phyloP scores from a whole-genome alignment of 352 stramenopile species.

The Poterioochromonas sp. region DNA sequence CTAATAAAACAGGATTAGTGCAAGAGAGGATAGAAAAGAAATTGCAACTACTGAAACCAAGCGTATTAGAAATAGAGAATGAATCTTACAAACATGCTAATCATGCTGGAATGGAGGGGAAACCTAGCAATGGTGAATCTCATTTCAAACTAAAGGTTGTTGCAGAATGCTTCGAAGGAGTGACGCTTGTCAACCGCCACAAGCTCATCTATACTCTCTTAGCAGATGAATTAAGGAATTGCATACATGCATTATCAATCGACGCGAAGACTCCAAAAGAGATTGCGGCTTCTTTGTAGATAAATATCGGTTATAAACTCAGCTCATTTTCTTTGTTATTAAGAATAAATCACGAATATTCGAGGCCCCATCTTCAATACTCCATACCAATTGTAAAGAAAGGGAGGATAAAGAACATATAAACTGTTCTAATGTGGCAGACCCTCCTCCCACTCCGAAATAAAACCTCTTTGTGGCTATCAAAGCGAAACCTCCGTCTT shows the following conservation, averaged over 20 bases:
- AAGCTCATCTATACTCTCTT: slow-evolving; percentile 45
- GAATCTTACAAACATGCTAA: slow-evolving; percentile 37
- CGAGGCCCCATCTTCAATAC: neutral
- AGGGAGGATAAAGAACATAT: neutral
- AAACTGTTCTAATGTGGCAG: neutral
- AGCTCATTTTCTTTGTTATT: too few species aligned
- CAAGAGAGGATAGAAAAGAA: slow-evolving; percentile 37
- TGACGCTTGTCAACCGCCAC: slow-evolving; percentile 43
- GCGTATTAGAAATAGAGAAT: slow-evolving; percentile 40
- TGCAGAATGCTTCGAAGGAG: slow-evolving; percentile 42
- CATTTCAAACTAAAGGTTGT: slow-evolving; percentile 45
- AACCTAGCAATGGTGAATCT: slow-evolving; percentile 29
- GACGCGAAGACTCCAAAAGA: slow-evolving; percentile 45
- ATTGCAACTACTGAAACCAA: slow-evolving; percentile 41
- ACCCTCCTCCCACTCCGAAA: slow-evolving; percentile 13
- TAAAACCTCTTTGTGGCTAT: slow-evolving; percentile 5
- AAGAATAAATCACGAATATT: slow-evolving; percentile 30
- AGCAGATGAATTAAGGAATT: slow-evolving; percentile 46
- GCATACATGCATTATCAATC: slow-evolving; percentile 43
- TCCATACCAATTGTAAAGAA: neutral
- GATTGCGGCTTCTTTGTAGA: too few species aligned
- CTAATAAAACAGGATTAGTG: neutral
- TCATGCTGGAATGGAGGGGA: neutral
- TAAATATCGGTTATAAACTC: too few species aligned
- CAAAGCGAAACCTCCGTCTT: neutral